Conservation (phyloP, 2,329 filamentous ascomycete species). For the Penicillium palitans region DNA sequence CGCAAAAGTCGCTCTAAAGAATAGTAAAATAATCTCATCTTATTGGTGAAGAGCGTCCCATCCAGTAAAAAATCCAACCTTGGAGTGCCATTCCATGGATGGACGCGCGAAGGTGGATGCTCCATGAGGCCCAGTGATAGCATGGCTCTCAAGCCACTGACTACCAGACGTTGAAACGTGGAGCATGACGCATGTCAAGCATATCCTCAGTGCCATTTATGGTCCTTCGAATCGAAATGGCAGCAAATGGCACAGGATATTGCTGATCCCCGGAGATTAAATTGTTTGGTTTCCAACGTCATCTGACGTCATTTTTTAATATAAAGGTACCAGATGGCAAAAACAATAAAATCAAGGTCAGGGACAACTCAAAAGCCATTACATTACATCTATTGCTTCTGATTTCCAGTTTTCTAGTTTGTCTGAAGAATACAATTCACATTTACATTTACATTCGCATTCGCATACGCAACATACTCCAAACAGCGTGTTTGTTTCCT, state of each 20-base stretch:
- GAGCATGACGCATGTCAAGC: slow-evolving; percentile 25
- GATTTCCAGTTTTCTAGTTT: not conserved
- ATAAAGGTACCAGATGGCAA: not conserved
- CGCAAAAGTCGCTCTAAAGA: not conserved
- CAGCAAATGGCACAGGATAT: not conserved
- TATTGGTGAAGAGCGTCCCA: not conserved
- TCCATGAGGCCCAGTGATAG: slow-evolving; percentile 17
- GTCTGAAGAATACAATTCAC: not conserved
- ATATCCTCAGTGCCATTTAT: not conserved
- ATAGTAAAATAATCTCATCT: not conserved
- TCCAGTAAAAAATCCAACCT: not conserved
- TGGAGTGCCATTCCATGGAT: not conserved
- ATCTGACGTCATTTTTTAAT: slow-evolving; percentile 24
- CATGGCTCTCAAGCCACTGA: slow-evolving; percentile 23
- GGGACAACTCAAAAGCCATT: not conserved
- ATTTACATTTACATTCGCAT: not conserved
- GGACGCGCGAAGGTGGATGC: not conserved
- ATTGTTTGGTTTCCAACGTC: slow-evolving; percentile 17
- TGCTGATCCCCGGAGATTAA: slow-evolving; percentile 13
- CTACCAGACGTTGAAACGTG: slow-evolving; percentile 9
- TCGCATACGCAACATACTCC: not conserved
- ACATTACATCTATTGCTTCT: slow-evolving; percentile 5
- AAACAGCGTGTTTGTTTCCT: not conserved
- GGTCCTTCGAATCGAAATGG: not conserved
- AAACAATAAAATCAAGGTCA: slow-evolving; percentile 11